Conservation (phyloP, 495 filamentous ascomycete species). For the Penicillium crystallinum region DNA sequence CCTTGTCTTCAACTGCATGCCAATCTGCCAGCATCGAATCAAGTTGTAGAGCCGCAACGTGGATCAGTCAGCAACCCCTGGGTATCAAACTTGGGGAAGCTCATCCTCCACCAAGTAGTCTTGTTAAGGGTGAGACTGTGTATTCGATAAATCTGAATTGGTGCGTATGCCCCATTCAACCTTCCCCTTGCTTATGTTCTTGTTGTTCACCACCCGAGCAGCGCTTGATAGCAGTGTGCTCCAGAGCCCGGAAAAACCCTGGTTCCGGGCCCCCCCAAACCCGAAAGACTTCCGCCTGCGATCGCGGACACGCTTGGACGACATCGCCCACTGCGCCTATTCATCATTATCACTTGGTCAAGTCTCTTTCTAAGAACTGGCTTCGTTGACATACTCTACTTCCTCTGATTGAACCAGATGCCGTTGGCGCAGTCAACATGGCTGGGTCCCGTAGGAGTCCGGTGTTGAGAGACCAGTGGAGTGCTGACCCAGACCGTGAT, state of each 20-base stretch:
- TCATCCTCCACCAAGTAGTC: neutral
- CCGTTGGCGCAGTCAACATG: conserved; percentile 44
- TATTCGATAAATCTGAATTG: conserved; percentile 6
- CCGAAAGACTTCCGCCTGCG: conserved; percentile 29
- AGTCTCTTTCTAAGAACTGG: neutral
- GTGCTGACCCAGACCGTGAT: conserved; percentile 43
- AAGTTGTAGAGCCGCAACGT: conserved; percentile 22
- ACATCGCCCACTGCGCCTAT: conserved; percentile 15
- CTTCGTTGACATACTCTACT: conserved; percentile 3
- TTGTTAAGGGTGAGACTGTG: neutral
- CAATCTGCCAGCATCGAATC: conserved; percentile 9
- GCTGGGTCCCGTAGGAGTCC: conserved; percentile 55
- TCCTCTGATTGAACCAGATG: conserved; percentile 33
- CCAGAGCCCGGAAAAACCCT: conserved; percentile 37
- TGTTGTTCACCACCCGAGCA: conserved; percentile 2
- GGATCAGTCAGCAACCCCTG: neutral
- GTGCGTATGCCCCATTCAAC: conserved; percentile 15
- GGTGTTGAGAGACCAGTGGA: conserved; percentile 54
- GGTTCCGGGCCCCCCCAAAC: conserved; percentile 28
- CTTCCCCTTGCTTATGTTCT: conserved; percentile 19
- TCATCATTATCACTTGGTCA: conserved; percentile 4
- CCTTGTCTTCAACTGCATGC: conserved; percentile 2
- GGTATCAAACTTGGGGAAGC: neutral
- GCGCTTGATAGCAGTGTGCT: neutral
- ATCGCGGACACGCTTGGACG: conserved; percentile 26